Evolutionary conservation across 129 eudicot genomes (phyloP).

Genomic region (Flaveria bidentis): DNA sequence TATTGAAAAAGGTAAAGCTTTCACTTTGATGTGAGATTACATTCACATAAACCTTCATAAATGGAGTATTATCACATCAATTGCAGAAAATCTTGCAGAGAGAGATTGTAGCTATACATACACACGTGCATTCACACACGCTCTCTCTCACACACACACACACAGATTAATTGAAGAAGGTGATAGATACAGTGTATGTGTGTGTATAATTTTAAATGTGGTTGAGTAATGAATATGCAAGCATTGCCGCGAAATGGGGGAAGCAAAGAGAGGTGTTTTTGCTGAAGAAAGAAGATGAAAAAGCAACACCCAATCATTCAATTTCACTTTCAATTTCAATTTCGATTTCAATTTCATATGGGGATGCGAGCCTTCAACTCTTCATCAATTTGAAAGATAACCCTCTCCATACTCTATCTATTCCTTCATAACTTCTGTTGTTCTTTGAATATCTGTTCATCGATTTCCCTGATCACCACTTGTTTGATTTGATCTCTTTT

Average conservation of each 20-base stretch:
- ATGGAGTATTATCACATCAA: constrained; percentile 7
- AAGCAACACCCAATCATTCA: constrained; percentile 28
- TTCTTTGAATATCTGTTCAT: constrained; percentile 34
- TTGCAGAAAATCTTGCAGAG: constrained; percentile 24
- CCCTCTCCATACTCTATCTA: constrained; percentile 57
- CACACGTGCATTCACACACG: constrained; percentile 14
- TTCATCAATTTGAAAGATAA: constrained; percentile 34
- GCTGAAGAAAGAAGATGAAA: constrained; percentile 38
- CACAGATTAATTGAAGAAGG: constrained; percentile 2
- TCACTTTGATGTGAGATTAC: constrained; percentile 21
- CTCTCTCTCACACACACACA: neutral
- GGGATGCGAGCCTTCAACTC: constrained; percentile 61
- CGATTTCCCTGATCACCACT: constrained; percentile 21
- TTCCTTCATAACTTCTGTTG: constrained; percentile 20
- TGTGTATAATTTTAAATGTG: constrained; percentile 35
- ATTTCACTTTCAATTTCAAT: neutral
- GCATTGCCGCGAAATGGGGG: constrained; percentile 61
- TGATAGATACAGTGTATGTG: constrained; percentile 37
- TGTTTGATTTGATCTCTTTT: neutral
- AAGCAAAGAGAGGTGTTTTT: constrained; percentile 40
- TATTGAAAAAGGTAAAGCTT: constrained; percentile 5
- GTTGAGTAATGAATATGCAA: constrained; percentile 63
- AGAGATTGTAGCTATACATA: constrained; percentile 14
- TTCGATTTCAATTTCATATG: constrained; percentile 22
- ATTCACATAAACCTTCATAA: constrained; percentile 32